These are phyloP conservation scores for Pseudogymnoascus pannorum DNA, from an alignment of 2,329 filamentous ascomycete species.

Conservation along the genomic window DNA sequence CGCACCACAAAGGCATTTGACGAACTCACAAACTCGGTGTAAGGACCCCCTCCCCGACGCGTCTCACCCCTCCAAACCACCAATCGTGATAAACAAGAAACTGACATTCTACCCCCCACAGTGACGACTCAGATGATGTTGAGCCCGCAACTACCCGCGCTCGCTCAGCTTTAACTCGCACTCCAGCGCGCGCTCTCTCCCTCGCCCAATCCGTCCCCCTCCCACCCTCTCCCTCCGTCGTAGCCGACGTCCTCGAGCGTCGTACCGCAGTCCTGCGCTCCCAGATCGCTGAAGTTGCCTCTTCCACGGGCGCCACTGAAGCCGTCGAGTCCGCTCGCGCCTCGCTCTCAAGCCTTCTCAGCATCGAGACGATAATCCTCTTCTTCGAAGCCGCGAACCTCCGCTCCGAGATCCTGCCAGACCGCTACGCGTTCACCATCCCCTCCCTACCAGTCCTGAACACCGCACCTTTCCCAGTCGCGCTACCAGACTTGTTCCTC, in stretches of 20 bases:
- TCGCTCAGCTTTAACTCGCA: conserved; percentile 25
- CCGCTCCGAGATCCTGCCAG: conserved; percentile 61
- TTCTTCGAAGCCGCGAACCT: conserved; percentile 65
- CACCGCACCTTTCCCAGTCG: conserved; percentile 52
- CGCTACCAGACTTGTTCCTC: conserved; percentile 73
- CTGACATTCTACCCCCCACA: conserved; percentile 10
- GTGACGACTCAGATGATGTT: conserved; percentile 28
- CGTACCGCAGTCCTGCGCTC: conserved; percentile 59
- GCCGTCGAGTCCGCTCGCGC: conserved; percentile 60
- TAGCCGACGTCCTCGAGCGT: conserved; percentile 69
- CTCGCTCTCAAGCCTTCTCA: conserved; percentile 61
- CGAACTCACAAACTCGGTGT: conserved; percentile 21
- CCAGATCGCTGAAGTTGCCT: conserved; percentile 56
- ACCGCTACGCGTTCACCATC: conserved; percentile 65
- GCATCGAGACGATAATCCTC: conserved; percentile 62
- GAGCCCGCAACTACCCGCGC: conserved; percentile 24
- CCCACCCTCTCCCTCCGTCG: conserved; percentile 71
- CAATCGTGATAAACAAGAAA: conserved; percentile 2
- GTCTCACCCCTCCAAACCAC: background rate
- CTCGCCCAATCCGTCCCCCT: conserved; percentile 57
- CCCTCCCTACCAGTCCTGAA: conserved; percentile 52
- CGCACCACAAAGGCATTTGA: conserved; percentile 37
- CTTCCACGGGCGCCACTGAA: conserved; percentile 59
- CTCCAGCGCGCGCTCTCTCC: conserved; percentile 22
- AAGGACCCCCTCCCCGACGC: background rate